phyloP scores from a whole-genome alignment of 306 rosid species.

The Vicia faba region DNA sequence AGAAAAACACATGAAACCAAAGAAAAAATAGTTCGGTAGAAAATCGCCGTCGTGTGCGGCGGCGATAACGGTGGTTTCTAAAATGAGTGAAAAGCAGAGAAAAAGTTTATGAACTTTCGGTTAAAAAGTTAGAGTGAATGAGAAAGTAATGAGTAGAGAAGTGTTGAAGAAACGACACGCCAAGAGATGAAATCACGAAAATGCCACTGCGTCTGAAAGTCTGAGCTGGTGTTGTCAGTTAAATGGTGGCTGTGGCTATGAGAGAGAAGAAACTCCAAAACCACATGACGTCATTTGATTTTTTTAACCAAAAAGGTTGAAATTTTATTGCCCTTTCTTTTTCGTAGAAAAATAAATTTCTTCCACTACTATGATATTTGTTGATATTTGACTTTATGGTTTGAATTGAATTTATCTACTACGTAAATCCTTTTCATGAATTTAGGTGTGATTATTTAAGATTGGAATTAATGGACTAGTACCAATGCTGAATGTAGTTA shows the following conservation, averaged over 20 bases:
- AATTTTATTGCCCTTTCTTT: too few relatives aligned
- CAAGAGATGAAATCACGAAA: conserved; percentile 40
- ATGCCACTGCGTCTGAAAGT: conserved; percentile 54
- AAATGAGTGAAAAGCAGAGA: neutral
- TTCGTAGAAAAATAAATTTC: neutral
- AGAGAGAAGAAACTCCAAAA: conserved; percentile 34
- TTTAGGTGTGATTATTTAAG: conserved; percentile 41
- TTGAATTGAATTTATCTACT: neutral
- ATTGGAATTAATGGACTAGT: conserved; percentile 20
- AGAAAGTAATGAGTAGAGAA: neutral
- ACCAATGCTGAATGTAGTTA: conserved; percentile 23
- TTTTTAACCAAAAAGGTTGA: conserved; percentile 14
- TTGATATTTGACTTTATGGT: conserved; percentile 38
- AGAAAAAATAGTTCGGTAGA: neutral
- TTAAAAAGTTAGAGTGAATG: neutral
- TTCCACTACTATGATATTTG: neutral
- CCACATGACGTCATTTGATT: conserved; percentile 42
- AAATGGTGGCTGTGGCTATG: conserved; percentile 41
- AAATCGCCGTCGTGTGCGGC: conserved; percentile 17
- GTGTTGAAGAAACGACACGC: conserved; percentile 36
- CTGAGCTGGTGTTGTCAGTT: conserved; percentile 49
- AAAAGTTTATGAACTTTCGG: neutral
- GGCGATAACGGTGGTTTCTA: conserved; percentile 28
- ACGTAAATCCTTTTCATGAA: conserved; percentile 33
- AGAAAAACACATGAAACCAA: conserved; percentile 44